A percentile compares a stretch with the other conserved stretches of the same genome.
Conservation (phyloP, 75 land plant genomes). For the Azolla pinnata region DNA sequence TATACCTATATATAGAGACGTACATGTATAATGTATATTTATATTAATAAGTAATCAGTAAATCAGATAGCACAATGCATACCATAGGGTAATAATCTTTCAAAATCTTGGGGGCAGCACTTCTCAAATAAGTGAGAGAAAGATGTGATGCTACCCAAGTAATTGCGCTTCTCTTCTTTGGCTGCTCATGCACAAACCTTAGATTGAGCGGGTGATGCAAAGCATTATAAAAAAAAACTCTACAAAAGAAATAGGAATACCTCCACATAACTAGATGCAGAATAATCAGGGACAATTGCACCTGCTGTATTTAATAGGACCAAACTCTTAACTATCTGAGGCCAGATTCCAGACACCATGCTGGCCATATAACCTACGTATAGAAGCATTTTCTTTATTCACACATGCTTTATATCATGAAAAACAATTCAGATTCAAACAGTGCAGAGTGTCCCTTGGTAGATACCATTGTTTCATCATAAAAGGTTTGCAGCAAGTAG, state of each 20-base stretch:
- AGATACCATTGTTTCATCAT: not conserved
- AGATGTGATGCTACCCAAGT: slow-evolving; percentile 46
- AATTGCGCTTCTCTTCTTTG: slow-evolving; percentile 32
- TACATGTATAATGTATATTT: too few species aligned
- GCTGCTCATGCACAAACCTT: slow-evolving; percentile 24
- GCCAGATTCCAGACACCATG: slow-evolving; percentile 70
- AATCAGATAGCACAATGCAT: slow-evolving; percentile 7
- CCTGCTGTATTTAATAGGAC: slow-evolving; percentile 77
- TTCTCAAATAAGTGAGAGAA: slow-evolving; percentile 44
- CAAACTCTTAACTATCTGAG: slow-evolving; percentile 51
- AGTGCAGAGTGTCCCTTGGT: not conserved
- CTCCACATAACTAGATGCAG: slow-evolving; percentile 24
- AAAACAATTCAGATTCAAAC: not conserved
- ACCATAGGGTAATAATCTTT: slow-evolving; percentile 62
- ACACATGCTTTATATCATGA: not conserved
- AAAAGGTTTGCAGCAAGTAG: too few species aligned
- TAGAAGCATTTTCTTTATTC: not conserved
- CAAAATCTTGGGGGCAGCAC: slow-evolving; percentile 31
- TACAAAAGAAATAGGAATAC: slow-evolving; percentile 7
- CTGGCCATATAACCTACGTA: slow-evolving; percentile 66
- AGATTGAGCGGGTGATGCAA: not conserved
- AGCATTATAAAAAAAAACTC: not conserved
- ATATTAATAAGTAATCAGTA: too few species aligned
- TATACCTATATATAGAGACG: too few species aligned
- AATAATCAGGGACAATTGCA: slow-evolving; percentile 50